Evolutionary conservation across 495 filamentous ascomycete species (phyloP), one percentile per base, ranked within the genome.

Genomic region (Apiosordaria backusii): DNA sequence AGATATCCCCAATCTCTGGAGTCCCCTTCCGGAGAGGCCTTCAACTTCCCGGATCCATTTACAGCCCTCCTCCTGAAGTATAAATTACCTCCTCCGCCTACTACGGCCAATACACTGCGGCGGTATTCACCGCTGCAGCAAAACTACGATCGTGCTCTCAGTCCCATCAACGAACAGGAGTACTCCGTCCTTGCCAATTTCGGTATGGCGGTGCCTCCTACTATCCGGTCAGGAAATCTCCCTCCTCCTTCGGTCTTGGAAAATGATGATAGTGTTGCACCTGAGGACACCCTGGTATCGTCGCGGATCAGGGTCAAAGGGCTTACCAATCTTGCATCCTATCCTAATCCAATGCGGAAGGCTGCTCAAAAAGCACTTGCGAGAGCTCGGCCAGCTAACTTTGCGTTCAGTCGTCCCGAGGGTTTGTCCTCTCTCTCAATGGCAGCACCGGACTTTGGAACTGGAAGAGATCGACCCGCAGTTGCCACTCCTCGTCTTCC

Each of bases 71-170:
- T 74, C 23, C 25, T 71, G 26, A 25, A 35, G n/a, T 68, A 73
- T 9, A 59, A 60, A 40, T 22, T 55, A 21, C 66, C 57, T 1
- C 57, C 72, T 3, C 67, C 71, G 18, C 61, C 71, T 26, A 60
- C 74, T 24, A 61, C 66, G 13, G 60, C 66, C 25, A 23, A 65
- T 26, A 53, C 16, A n/a, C 25, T 71, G 16, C 73, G 70, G 2
- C 70, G 78, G 53, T 82, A 83, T 59, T 71, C 75, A 5, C 81
- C 80, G 10, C 70, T 83, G n/a, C 80, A 82, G 69, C 81, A 83
- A 62, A 82, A 82, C 61, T 76, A 75, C 62, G 79, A 82, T 59
- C 76, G 81, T 60, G 81, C 81, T 2, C 67, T 77, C 53, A 79
- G 73, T 50, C 80, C 79, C 3, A 27, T 58, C 18, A 15, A 22